A percentile compares a stretch with the other conserved stretches of the same genome.
Conservation (phyloP, 768 basidiomycete genomes). For the Tulasnella sp. region DNA sequence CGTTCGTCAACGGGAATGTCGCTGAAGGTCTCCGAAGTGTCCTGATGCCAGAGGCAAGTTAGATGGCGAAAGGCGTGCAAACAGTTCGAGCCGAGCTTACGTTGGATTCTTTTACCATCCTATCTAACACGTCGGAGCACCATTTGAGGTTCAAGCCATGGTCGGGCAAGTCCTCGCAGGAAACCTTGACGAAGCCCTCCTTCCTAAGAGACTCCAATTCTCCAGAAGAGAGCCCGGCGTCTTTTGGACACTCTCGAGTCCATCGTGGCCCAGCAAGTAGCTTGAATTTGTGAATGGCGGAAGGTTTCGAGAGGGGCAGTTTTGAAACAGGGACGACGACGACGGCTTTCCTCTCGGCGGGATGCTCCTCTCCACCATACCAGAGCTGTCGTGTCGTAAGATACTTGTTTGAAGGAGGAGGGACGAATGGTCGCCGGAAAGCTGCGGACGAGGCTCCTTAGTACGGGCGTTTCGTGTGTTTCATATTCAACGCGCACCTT, state of each 20-base stretch:
- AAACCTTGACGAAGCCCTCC: slow-evolving; percentile 87
- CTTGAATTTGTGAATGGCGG: slow-evolving; percentile 80
- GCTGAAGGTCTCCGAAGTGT: slow-evolving; percentile 51
- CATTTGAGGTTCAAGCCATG: slow-evolving; percentile 91
- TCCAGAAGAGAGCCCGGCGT: slow-evolving; percentile 58
- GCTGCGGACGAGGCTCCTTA: slow-evolving; percentile 50
- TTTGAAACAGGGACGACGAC: slow-evolving; percentile 74
- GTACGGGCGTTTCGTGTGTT: slow-evolving; percentile 29
- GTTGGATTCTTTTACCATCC: slow-evolving; percentile 78
- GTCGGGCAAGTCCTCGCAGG: slow-evolving; percentile 83
- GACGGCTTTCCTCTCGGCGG: slow-evolving; percentile 67
- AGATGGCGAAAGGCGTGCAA: neutral
- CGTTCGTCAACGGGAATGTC: slow-evolving; percentile 81
- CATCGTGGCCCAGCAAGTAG: slow-evolving; percentile 88
- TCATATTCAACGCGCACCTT: slow-evolving; percentile 57
- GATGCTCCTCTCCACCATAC: slow-evolving; percentile 78
- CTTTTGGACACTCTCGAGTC: slow-evolving; percentile 71
- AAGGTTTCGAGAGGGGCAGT: slow-evolving; percentile 65
- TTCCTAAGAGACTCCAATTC: slow-evolving; percentile 39
- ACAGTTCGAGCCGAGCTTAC: slow-evolving; percentile 55
- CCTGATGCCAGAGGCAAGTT: slow-evolving; percentile 40
- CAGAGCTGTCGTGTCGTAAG: slow-evolving; percentile 73
- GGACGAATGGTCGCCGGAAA: slow-evolving; percentile 77
- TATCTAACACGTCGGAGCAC: slow-evolving; percentile 84
- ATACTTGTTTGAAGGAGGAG: slow-evolving; percentile 56